Evolutionary conservation across 2,329 filamentous ascomycete species (phyloP).

Genomic region (Microcera coccophila): DNA sequence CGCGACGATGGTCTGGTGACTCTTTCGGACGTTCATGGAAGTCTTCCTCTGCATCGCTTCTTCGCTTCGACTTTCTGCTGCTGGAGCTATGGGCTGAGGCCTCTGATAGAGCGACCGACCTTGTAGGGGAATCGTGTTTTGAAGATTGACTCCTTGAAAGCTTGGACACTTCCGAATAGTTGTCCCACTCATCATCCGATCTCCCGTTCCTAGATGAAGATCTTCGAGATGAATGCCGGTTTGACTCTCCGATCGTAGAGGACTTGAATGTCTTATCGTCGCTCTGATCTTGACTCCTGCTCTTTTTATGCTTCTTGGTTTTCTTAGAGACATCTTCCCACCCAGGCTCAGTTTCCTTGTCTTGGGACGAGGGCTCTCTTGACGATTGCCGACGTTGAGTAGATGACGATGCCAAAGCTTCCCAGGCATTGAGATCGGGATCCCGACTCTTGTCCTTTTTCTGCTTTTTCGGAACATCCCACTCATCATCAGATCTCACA

Average conservation of each 20-base stretch:
- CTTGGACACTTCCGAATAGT: conserved; percentile 25
- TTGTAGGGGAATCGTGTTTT: conserved; percentile 34
- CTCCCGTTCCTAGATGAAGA: conserved; percentile 1
- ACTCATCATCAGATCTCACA: conserved; percentile 19
- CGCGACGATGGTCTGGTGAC: conserved; percentile 37
- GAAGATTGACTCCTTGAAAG: conserved; percentile 34
- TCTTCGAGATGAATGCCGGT: conserved; percentile 5
- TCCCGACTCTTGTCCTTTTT: neutral
- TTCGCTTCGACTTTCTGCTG: conserved; percentile 40
- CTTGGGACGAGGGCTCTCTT: neutral
- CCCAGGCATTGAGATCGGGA: neutral
- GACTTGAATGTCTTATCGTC: conserved; percentile 13
- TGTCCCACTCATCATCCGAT: conserved; percentile 32
- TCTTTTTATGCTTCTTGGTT: conserved; percentile 15
- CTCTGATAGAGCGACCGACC: conserved; percentile 36
- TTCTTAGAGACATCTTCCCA: neutral
- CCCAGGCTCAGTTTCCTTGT: neutral
- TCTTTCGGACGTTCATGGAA: conserved; percentile 33
- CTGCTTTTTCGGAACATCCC: conserved; percentile 9
- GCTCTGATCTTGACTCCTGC: conserved; percentile 12
- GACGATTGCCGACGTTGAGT: neutral
- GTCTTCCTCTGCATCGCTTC: conserved; percentile 35
- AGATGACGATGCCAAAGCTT: neutral
- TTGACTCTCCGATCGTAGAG: conserved; percentile 11
- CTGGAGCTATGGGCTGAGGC: conserved; percentile 34